These are phyloP conservation scores for Saccharomycodes ludwigii DNA, from an alignment of 805 yeast species.

Conservation along the genomic window DNA sequence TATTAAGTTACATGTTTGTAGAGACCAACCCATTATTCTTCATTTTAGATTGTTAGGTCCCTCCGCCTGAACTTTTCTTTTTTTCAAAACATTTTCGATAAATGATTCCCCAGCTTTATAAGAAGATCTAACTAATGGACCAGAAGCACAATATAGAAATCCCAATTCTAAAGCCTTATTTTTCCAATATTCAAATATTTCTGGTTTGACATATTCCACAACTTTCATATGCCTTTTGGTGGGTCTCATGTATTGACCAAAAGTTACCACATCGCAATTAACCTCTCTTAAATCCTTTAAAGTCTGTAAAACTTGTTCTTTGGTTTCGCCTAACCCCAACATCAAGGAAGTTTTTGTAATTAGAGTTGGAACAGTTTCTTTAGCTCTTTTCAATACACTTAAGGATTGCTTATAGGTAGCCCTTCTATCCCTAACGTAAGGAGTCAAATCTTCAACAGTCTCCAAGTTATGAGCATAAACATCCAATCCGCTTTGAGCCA, in stretches of 20 bases:
- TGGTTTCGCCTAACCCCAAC: slow-evolving; percentile 96
- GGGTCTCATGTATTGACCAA: slow-evolving; percentile 99
- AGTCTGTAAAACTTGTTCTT: slow-evolving; percentile 73
- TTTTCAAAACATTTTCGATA: slow-evolving; percentile 82
- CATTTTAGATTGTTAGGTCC: no score
- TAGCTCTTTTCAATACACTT: slow-evolving; percentile 68
- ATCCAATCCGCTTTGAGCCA: slow-evolving; percentile 82
- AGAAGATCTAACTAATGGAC: slow-evolving; percentile 91
- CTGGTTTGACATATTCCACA: slow-evolving; percentile 88
- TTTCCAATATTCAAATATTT: slow-evolving; percentile 89
- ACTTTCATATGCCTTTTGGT: slow-evolving; percentile 98
- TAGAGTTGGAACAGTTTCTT: slow-evolving; percentile 56
- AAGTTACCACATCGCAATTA: slow-evolving; percentile 87
- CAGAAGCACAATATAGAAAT: slow-evolving; percentile 91
- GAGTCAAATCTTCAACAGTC: slow-evolving; percentile 91
- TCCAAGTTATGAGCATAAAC: slow-evolving; percentile 96
- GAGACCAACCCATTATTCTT: no score
- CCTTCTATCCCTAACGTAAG: slow-evolving; percentile 89
- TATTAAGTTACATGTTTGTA: no score
- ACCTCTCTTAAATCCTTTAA: slow-evolving; percentile 62
- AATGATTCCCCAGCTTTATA: slow-evolving; percentile 98
- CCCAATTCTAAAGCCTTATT: slow-evolving; percentile 79
- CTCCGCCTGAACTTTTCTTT: slow-evolving; percentile 35
- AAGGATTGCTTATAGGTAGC: slow-evolving; percentile 90
- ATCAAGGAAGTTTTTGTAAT: slow-evolving; percentile 89